Conservation (phyloP, 116 monocot species). For the Cymodocea nodosa region DNA sequence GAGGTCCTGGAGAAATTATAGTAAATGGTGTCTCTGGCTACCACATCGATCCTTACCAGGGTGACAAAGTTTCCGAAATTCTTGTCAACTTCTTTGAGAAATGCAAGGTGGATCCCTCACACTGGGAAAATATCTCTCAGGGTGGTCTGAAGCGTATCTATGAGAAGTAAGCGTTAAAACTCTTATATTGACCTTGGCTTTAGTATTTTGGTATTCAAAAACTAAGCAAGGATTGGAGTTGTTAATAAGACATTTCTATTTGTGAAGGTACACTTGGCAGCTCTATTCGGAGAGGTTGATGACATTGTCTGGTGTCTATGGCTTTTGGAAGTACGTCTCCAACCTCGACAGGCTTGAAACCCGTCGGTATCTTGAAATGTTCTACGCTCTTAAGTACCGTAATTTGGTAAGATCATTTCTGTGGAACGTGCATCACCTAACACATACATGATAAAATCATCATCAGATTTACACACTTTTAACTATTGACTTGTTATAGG, state of each 20-base stretch:
- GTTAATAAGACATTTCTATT: neutral
- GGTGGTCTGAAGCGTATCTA: slow-evolving; percentile 64
- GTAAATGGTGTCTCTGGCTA: slow-evolving; percentile 66
- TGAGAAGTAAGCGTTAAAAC: slow-evolving; percentile 48
- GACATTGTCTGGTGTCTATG: slow-evolving; percentile 76
- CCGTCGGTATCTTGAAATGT: slow-evolving; percentile 77
- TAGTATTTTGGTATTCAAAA: no score
- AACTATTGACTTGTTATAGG: slow-evolving; percentile 16
- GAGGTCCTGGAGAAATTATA: slow-evolving; percentile 81
- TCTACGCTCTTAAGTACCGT: slow-evolving; percentile 67
- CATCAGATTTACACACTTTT: neutral
- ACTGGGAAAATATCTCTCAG: slow-evolving; percentile 60
- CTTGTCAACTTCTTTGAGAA: slow-evolving; percentile 72
- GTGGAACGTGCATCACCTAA: no score
- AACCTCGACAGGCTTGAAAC: slow-evolving; percentile 72
- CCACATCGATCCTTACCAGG: slow-evolving; percentile 83
- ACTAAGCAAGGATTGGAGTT: neutral
- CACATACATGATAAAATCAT: neutral
- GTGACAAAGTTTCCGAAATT: slow-evolving; percentile 55
- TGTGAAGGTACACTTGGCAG: slow-evolving; percentile 76
- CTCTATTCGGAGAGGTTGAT: slow-evolving; percentile 84
- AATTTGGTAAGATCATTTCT: slow-evolving; percentile 31
- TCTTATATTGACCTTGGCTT: neutral
- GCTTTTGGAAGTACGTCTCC: slow-evolving; percentile 89
- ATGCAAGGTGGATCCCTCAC: slow-evolving; percentile 42